These are phyloP conservation scores for Sphaerulina vaccinii DNA, from an alignment of 2,329 filamentous ascomycete species.

Conservation along the genomic window DNA sequence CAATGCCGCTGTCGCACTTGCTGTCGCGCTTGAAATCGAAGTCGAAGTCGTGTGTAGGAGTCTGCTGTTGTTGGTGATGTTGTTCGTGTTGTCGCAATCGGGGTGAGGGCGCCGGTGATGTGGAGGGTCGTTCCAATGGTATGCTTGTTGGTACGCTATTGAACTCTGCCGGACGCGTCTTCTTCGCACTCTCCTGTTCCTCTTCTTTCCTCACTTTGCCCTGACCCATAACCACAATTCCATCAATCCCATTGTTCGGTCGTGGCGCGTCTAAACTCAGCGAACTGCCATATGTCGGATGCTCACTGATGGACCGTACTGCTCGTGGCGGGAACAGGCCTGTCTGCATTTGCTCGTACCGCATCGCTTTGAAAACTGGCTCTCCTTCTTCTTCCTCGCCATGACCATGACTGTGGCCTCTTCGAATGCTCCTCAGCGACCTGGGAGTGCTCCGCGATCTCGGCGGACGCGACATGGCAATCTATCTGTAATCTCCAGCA, in stretches of 20 bases:
- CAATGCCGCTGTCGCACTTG: conserved; percentile 40
- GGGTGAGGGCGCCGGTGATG: neutral
- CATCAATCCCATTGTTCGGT: neutral
- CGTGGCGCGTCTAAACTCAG: conserved; percentile 6
- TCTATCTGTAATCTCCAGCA: neutral
- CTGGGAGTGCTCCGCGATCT: neutral
- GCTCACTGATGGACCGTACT: conserved; percentile 7
- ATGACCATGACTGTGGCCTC: neutral
- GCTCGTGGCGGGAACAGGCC: conserved; percentile 9
- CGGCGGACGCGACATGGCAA: neutral
- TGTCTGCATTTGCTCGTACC: conserved; percentile 14
- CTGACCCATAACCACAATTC: neutral
- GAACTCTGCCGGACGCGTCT: neutral
- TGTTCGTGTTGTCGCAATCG: neutral
- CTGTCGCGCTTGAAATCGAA: conserved; percentile 1
- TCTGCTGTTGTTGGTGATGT: neutral
- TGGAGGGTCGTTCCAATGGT: neutral
- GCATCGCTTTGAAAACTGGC: conserved; percentile 5
- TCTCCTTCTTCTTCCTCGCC: neutral
- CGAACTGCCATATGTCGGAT: neutral
- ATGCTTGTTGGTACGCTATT: neutral
- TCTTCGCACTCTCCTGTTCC: neutral
- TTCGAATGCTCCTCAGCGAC: neutral
- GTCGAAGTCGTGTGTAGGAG: neutral
- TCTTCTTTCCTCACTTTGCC: neutral